These are phyloP conservation scores for Tuctoria greenei DNA, from an alignment of 176 grass and related monocot species.

Conservation along the genomic window DNA sequence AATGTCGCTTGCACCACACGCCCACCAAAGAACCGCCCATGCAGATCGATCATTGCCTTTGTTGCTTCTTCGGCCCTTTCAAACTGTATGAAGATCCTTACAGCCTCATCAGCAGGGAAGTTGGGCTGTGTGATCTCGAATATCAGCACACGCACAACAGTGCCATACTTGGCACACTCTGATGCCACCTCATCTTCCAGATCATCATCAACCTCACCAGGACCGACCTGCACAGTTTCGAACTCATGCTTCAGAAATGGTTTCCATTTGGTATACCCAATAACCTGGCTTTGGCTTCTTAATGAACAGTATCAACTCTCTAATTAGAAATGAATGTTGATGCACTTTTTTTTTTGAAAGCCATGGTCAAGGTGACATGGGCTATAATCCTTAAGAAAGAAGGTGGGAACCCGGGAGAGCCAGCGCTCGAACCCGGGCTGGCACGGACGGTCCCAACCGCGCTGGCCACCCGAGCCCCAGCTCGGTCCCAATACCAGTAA, in stretches of 20 bases:
- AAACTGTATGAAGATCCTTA: slow-evolving; percentile 91
- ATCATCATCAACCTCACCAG: slow-evolving; percentile 92
- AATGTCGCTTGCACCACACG: slow-evolving; percentile 69
- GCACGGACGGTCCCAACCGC: no score
- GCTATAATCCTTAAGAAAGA: no score
- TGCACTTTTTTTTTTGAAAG: background rate
- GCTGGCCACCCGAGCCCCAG: no score
- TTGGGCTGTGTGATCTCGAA: slow-evolving; percentile 86
- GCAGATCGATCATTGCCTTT: slow-evolving; percentile 73
- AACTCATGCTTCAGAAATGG: background rate
- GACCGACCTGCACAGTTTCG: slow-evolving; percentile 68
- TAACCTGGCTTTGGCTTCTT: background rate
- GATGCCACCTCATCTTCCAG: slow-evolving; percentile 85
- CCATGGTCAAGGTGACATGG: no score
- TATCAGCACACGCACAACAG: slow-evolving; percentile 72
- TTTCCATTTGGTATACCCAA: background rate
- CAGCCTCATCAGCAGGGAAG: slow-evolving; percentile 72
- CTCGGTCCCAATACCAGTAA: no score
- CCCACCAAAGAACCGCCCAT: slow-evolving; percentile 81
- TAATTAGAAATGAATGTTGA: background rate
- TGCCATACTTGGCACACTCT: slow-evolving; percentile 84
- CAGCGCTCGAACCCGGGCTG: no score
- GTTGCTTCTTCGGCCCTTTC: slow-evolving; percentile 75
- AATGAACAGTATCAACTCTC: background rate
- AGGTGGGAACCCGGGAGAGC: no score